Percentiles rank a stretch among this genome's conserved stretches.
Conservation (phyloP, 306 rosid species). For the Corylus americana region DNA sequence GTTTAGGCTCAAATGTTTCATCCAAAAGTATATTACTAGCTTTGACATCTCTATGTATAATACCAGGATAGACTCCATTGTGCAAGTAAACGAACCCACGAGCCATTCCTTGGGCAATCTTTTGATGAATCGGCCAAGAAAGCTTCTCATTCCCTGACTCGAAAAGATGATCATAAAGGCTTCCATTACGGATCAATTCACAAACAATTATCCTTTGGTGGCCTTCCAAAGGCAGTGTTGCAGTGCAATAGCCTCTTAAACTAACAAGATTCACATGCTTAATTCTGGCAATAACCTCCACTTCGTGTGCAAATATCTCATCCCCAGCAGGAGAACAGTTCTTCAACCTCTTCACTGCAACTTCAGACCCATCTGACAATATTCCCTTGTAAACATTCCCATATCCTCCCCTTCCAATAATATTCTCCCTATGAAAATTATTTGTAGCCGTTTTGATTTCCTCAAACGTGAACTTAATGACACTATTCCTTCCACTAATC, state of each 20-base stretch:
- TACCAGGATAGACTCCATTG: constrained; percentile 1
- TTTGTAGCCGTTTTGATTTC: constrained; percentile 6
- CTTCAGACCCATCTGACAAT: constrained; percentile 25
- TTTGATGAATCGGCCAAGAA: constrained; percentile 7
- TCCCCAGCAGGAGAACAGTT: constrained; percentile 11
- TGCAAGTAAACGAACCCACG: constrained; percentile 13
- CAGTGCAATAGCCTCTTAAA: constrained; percentile 19
- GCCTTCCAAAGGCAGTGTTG: neutral
- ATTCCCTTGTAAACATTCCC: constrained; percentile 17
- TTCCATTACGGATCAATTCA: constrained; percentile 6
- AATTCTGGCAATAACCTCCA: constrained; percentile 24
- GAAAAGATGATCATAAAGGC: constrained; percentile 10
- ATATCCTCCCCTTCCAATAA: constrained; percentile 21
- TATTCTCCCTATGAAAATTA: constrained; percentile 17
- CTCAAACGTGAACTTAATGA: constrained; percentile 25
- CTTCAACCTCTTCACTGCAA: constrained; percentile 29
- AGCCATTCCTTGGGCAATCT: constrained; percentile 19
- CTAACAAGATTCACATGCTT: constrained; percentile 27
- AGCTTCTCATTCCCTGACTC: neutral
- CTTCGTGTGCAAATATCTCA: constrained; percentile 22
- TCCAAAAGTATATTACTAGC: constrained; percentile 13
- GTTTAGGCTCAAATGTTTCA: constrained; percentile 15
- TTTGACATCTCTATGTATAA: constrained; percentile 4
- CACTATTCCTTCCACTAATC: neutral
- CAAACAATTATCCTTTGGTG: constrained; percentile 7